Percentiles rank a stretch among this genome's conserved stretches.
Conservation (phyloP, 148 eudicot species). For the Fagopyrum homotropicum region DNA sequence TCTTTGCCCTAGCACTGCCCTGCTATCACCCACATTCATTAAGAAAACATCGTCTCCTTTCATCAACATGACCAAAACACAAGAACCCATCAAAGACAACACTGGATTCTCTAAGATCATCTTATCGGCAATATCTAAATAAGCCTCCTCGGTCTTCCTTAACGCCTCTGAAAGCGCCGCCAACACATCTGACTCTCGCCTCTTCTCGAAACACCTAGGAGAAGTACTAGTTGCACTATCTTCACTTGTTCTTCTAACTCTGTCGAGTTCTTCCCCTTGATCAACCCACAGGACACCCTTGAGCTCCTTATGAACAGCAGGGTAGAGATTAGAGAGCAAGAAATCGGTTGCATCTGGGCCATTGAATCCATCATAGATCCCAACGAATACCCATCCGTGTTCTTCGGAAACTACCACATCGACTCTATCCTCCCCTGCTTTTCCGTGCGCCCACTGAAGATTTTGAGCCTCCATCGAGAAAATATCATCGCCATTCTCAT, state of each 20-base stretch:
- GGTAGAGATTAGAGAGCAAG: slow-evolving; percentile 41
- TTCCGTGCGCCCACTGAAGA: slow-evolving; percentile 77
- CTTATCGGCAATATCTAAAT: slow-evolving; percentile 52
- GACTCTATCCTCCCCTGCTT: slow-evolving; percentile 69
- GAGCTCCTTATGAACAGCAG: slow-evolving; percentile 49
- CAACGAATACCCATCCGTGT: slow-evolving; percentile 63
- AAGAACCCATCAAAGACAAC: slow-evolving; percentile 65
- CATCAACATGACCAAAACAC: slow-evolving; percentile 65
- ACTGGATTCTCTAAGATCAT: slow-evolving; percentile 65
- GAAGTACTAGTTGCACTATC: background rate
- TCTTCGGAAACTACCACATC: slow-evolving; percentile 61
- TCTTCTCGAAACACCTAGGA: background rate
- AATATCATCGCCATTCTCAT: background rate
- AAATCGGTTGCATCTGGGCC: slow-evolving; percentile 77
- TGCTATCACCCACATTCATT: slow-evolving; percentile 72
- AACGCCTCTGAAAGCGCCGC: slow-evolving; percentile 48
- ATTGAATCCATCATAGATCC: slow-evolving; percentile 69
- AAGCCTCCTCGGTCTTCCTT: slow-evolving; percentile 52
- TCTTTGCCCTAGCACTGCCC: slow-evolving; percentile 46
- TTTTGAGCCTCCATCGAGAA: slow-evolving; percentile 18
- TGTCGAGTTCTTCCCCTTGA: background rate
- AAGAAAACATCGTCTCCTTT: slow-evolving; percentile 56
- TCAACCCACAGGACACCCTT: slow-evolving; percentile 31
- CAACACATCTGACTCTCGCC: slow-evolving; percentile 26
- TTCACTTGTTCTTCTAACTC: no score